Evolutionary conservation across 768 basidiomycete genomes (phyloP).

Genomic region (Clavulina sp.): DNA sequence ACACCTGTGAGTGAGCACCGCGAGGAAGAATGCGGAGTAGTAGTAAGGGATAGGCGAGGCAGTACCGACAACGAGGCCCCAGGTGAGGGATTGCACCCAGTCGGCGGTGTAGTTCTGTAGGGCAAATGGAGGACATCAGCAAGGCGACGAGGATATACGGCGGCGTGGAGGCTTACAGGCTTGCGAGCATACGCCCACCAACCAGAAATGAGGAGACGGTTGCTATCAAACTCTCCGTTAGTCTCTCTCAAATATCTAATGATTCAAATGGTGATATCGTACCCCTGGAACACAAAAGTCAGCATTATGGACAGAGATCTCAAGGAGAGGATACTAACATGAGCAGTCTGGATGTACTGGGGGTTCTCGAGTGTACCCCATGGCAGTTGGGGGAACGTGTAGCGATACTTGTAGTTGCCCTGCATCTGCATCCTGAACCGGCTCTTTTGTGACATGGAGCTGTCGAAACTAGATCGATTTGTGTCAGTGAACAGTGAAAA

Average conservation of each 20-base stretch:
- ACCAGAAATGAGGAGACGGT: conserved; percentile 77
- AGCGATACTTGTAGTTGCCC: conserved; percentile 68
- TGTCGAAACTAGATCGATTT: conserved; percentile 52
- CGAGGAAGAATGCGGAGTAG: conserved; percentile 92
- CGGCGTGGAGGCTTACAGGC: conserved; percentile 37
- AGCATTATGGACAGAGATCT: background rate
- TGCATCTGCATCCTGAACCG: conserved; percentile 95
- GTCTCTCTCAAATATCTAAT: no score
- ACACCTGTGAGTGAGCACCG: conserved; percentile 79
- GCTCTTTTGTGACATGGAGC: conserved; percentile 91
- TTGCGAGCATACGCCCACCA: conserved; percentile 94
- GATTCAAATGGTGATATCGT: background rate
- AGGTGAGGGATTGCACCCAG: conserved; percentile 69
- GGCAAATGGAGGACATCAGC: background rate
- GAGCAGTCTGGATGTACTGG: conserved; percentile 78
- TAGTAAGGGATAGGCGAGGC: conserved; percentile 83
- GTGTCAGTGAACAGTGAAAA: background rate
- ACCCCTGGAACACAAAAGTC: background rate
- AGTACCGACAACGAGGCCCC: conserved; percentile 64
- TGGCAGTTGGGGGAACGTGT: conserved; percentile 88
- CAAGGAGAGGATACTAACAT: conserved; percentile 32
- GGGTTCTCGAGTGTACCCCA: conserved; percentile 71
- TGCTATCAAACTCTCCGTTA: conserved; percentile 38
- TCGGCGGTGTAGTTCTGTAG: conserved; percentile 87
- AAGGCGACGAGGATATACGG: background rate